A percentile compares a stretch with the other conserved stretches of the same genome.
Evolutionary conservation across 164 flowering plant species (phyloP).

Genomic region (Vitis amurensis): DNA sequence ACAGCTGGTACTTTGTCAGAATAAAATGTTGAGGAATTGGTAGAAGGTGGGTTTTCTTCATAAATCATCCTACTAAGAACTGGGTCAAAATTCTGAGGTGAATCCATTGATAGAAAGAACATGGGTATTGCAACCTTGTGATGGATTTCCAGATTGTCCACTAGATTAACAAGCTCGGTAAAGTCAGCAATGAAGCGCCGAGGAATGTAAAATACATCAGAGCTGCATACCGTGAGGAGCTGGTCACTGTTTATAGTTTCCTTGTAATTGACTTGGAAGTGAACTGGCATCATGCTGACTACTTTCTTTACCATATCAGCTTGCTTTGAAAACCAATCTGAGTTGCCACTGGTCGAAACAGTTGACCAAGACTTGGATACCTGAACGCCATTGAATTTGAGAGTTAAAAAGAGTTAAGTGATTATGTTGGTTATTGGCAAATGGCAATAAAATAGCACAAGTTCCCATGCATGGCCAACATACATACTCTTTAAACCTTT

Average conservation of each 20-base stretch:
- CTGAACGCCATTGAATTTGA: conserved; percentile 32
- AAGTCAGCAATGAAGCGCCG: conserved; percentile 68
- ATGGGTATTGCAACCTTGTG: conserved; percentile 89
- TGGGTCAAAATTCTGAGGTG: conserved; percentile 68
- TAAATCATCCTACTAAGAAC: conserved; percentile 64
- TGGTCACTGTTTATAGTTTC: conserved; percentile 39
- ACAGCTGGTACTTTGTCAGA: conserved; percentile 84
- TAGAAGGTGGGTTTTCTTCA: conserved; percentile 37
- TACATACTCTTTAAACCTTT: no score
- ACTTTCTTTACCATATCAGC: conserved; percentile 72
- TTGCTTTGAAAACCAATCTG: conserved; percentile 76
- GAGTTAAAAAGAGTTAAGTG: conserved; percentile 2
- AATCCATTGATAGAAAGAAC: conserved; percentile 87
- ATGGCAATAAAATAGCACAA: not conserved
- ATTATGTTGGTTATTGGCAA: not conserved
- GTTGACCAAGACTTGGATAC: conserved; percentile 79
- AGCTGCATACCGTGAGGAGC: conserved; percentile 62
- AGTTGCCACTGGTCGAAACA: conserved; percentile 39
- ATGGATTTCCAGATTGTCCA: conserved; percentile 75
- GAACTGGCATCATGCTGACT: conserved; percentile 80
- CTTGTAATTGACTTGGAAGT: conserved; percentile 90
- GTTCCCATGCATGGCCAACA: not conserved
- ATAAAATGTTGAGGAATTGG: conserved; percentile 56
- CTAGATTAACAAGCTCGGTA: conserved; percentile 71
- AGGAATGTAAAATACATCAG: conserved; percentile 89